Percentiles rank a stretch among this genome's conserved stretches.
phyloP scores from a whole-genome alignment of 2,329 filamentous ascomycete species.

The Colletotrichum godetiae region DNA sequence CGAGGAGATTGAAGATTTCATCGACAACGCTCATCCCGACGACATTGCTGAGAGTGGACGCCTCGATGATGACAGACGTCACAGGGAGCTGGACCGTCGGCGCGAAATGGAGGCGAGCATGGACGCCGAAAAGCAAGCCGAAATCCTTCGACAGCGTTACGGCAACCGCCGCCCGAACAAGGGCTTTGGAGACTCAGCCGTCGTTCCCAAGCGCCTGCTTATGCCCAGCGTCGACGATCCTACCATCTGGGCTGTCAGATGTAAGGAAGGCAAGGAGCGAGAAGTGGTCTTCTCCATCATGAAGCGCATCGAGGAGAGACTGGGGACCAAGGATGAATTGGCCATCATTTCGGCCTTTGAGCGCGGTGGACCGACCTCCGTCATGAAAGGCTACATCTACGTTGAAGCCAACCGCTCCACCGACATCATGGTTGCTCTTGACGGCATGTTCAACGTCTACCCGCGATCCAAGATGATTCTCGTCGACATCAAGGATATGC shows the following conservation, averaged over 20 bases:
- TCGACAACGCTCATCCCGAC: conserved; percentile 90
- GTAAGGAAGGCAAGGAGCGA: conserved; percentile 94
- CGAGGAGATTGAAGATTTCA: conserved; percentile 84
- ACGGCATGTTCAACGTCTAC: conserved; percentile 90
- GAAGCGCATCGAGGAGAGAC: conserved; percentile 86
- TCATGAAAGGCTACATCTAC: conserved; percentile 95
- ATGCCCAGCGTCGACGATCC: conserved; percentile 95
- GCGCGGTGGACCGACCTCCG: conserved; percentile 78
- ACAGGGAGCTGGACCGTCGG: conserved; percentile 92
- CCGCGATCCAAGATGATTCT: conserved; percentile 87
- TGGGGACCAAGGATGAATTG: conserved; percentile 81
- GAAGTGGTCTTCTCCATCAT: conserved; percentile 90
- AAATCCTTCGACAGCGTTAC: conserved; percentile 87
- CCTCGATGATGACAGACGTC: conserved; percentile 89
- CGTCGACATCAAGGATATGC: conserved; percentile 97
- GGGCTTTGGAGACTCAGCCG: conserved; percentile 74
- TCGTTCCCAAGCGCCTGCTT: conserved; percentile 86
- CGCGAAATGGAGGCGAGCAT: conserved; percentile 88
- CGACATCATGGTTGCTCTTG: conserved; percentile 84
- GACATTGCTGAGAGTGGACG: conserved; percentile 84
- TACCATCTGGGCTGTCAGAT: conserved; percentile 93
- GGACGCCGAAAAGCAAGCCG: conserved; percentile 94
- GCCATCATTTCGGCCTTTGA: conserved; percentile 93
- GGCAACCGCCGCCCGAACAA: conserved; percentile 78
- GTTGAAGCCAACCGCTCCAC: conserved; percentile 90